Base-by-base conservation (phyloP, 305 asterid genomes). In the Euphrasia arctica region DNA sequence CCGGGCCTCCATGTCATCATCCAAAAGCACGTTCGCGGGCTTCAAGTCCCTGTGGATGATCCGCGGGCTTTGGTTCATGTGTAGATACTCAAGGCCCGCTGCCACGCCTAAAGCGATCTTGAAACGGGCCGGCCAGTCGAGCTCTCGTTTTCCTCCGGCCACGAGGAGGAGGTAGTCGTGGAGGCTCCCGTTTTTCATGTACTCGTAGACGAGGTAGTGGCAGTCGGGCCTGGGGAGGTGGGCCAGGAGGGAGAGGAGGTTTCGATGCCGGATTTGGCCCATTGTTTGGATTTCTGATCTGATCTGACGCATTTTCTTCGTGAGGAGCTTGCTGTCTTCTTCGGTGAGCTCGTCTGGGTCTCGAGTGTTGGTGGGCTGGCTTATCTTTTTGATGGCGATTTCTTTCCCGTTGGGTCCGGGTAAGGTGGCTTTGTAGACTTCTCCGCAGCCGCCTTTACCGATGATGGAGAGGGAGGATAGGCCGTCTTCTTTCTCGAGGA, bases 381-480 rank as follows among this genome's bases (percentile, higher is more conserved):
- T 60, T 28, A 88, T 74, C 83, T 90, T 88, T 81, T 90, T 88
- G 27, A 90, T 78, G 1, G 97, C 97, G 4, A 90, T 86, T 58
- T 81, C 76, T 68, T 75, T 85, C 4, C 96, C 93, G n/a, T 81
- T 59, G 50, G 91, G 84, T 56, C 88, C 91, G 0, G 95, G 91
- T 63, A 90, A 66, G 42, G 72, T 78, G 0, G 91, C 88, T 72
- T 76, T 82, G 74, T 84, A 90, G 25, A 90, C 96, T 66, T 79
- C 91, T 34, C 97, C 97, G 67, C 96, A 84, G 3, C 97, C 97
- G 31, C 97, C 97, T 70, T 76, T 72, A 28, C 97, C 97, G 12
- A 91, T 86, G 32, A 88, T 50, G 54, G 82, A 78, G 9, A 87
- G 85, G 18, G 84, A 70, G 9, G 84, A 75, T 34, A 88, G 48